phyloP scores from a whole-genome alignment of 2,329 filamentous ascomycete genomes.

The Aureobasidium sp. region DNA sequence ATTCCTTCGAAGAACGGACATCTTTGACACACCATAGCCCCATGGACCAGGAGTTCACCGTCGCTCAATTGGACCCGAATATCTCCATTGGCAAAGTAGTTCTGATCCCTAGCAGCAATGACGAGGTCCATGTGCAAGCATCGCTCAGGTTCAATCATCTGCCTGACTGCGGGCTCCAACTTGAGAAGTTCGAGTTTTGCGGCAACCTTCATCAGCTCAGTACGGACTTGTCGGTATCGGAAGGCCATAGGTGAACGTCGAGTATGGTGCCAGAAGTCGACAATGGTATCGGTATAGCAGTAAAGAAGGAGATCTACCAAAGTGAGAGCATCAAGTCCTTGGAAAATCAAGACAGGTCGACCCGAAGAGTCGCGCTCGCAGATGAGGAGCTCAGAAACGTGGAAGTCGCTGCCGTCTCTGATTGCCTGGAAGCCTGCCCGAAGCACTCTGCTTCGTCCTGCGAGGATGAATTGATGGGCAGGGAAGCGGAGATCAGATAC shows the following conservation, averaged over 20 bases:
- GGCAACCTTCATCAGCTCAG: conserved; percentile 82
- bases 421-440: conserved; percentile 47
- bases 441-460: conserved; percentile 64
- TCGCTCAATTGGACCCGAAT: conserved; percentile 71
- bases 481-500: conserved; percentile 67
- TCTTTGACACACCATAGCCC: conserved; percentile 68
- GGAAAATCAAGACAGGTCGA: conserved; percentile 56
- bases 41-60: conserved; percentile 64
- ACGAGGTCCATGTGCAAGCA: conserved; percentile 65
- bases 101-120: conserved; percentile 58
- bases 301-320: conserved; percentile 75
- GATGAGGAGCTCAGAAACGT: conserved; percentile 53
- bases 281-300: conserved; percentile 68
- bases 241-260: conserved; percentile 59
- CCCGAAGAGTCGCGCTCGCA: conserved; percentile 48
- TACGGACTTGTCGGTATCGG: conserved; percentile 71
- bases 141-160: conserved; percentile 60
- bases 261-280: conserved; percentile 83
- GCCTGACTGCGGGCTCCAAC: conserved; percentile 69
- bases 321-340: conserved; percentile 67
- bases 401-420: conserved; percentile 46
- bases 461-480: conserved; percentile 73
- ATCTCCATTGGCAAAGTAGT: conserved; percentile 74
- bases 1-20: conserved; percentile 90
- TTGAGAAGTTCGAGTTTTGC: conserved; percentile 61